Base-by-base conservation (phyloP, 129 eudicot genomes). In the Cynara cardunculus region DNA sequence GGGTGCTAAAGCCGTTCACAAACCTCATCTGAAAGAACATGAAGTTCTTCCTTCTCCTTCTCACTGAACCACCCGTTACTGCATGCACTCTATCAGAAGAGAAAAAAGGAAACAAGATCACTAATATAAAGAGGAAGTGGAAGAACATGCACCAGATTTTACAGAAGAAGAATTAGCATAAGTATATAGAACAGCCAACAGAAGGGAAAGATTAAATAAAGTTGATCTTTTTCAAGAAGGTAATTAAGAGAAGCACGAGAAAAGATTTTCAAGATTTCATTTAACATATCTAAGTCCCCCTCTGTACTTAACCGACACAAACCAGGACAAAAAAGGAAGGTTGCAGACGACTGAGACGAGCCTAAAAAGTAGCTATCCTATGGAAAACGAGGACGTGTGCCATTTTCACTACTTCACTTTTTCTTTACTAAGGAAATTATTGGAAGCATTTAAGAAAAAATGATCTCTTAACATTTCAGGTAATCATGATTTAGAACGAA, bases 1-100 rank as follows among this genome's bases (percentile, higher is more conserved):
- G 13, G 66, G 18, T 75, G 71, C 70, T 64, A 69, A 74, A 68
- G 53, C 49, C 69, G 8, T 70, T 82, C 19, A 74, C 74, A 30
- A 56, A 92, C 97, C 97, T 94, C 91, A n/a, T 87, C 76, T 19
- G 93, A 88, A 41, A 94, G 92, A 81, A 72, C 39, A 64, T 39
- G 69, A 28, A 94, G 92, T 75, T 94, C 96, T 78, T 83, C 89
- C 46, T 84, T 84, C 14, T 85, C 96, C 66, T 70, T 75, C 72
- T 78, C 88, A 70, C 87, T 65, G 84, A 90, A 94, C 98, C 98
- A 94, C 72, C 92, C 89, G 25, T 56, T 82, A 27, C 85, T 81
- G 82, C 98, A 94, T 65, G 97, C 98, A 85, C 85, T 90, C 98
- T 94, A 75, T 34, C 39, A 77, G 22, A 56, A 18, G 10, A 14